Conservation (phyloP, 2,329 filamentous ascomycete species). For the Aspergillus sp. region DNA sequence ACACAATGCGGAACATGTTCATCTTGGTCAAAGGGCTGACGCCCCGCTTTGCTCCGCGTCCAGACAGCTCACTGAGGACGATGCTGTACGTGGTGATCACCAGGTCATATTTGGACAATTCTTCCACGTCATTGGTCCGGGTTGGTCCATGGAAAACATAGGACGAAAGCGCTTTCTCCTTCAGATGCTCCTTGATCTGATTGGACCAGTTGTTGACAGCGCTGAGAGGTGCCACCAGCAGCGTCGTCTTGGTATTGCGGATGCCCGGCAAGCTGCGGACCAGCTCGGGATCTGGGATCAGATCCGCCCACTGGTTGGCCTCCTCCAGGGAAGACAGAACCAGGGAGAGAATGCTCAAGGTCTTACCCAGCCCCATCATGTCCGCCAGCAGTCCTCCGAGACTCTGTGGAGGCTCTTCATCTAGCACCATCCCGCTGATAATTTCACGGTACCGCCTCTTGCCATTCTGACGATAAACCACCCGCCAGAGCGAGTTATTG, state of each 20-base stretch:
- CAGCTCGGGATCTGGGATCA: conserved; percentile 50
- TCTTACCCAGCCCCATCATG: conserved; percentile 90
- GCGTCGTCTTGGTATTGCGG: conserved; percentile 74
- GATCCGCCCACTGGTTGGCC: conserved; percentile 63
- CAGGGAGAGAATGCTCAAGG: conserved; percentile 80
- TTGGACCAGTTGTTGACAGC: conserved; percentile 94
- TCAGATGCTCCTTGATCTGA: conserved; percentile 82
- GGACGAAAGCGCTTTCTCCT: conserved; percentile 64
- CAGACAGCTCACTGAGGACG: conserved; percentile 74
- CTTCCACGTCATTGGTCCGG: conserved; percentile 67
- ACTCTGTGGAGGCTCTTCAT: conserved; percentile 64
- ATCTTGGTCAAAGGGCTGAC: conserved; percentile 70
- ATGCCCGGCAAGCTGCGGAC: conserved; percentile 36
- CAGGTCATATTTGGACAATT: conserved; percentile 74
- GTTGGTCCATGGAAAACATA: conserved; percentile 86
- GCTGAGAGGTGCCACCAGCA: conserved; percentile 86
- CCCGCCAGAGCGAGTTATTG: conserved; percentile 76
- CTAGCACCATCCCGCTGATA: conserved; percentile 72
- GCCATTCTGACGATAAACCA: conserved; percentile 58
- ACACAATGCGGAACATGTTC: conserved; percentile 89
- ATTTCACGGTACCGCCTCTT: conserved; percentile 74
- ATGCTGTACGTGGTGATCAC: conserved; percentile 94
- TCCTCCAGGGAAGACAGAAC: conserved; percentile 66
- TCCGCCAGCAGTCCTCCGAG: conserved; percentile 76
- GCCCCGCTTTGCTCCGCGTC: conserved; percentile 63